phyloP scores from a whole-genome alignment of 106 monocot species.

The Acorus calamus region DNA sequence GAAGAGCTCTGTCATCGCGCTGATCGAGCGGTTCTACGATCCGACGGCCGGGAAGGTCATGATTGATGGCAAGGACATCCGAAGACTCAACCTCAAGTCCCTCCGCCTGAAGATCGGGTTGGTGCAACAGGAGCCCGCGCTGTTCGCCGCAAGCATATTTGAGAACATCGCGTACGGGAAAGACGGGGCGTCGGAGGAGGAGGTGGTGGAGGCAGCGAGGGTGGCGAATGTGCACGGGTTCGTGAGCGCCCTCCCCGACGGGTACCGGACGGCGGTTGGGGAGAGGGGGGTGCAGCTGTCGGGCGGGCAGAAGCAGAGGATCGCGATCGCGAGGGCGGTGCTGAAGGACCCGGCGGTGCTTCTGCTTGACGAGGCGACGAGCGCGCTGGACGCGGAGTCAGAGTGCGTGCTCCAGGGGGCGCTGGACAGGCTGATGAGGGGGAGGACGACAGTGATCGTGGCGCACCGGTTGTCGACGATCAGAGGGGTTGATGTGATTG shows the following conservation, averaged over 20 bases:
- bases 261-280: constrained; percentile 61
- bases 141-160: constrained; percentile 65
- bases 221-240: constrained; percentile 65
- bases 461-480: constrained; percentile 64
- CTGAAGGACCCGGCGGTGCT: constrained; percentile 57
- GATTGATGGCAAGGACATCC: constrained; percentile 81
- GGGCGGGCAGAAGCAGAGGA: constrained; percentile 75
- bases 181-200: constrained; percentile 45
- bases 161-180: constrained; percentile 90
- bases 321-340: constrained; percentile 69
- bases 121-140: constrained; percentile 80
- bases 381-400: constrained; percentile 67
- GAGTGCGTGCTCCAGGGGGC: constrained; percentile 71
- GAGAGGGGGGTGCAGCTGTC: constrained; percentile 68
- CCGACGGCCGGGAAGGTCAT: constrained; percentile 66
- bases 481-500: constrained; percentile 51
- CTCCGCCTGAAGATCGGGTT: constrained; percentile 65
- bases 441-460: constrained; percentile 61
- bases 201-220: constrained; percentile 57
- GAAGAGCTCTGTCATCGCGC: constrained; percentile 77
- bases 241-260: constrained; percentile 50
- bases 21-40: constrained; percentile 89
- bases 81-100: constrained; percentile 51
- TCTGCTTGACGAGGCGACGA: constrained; percentile 71
- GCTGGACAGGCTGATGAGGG: constrained; percentile 58